Percentiles rank a stretch among this genome's conserved stretches.
Conservation (phyloP, 257 asterid species). For the Scutellaria galericulata region DNA sequence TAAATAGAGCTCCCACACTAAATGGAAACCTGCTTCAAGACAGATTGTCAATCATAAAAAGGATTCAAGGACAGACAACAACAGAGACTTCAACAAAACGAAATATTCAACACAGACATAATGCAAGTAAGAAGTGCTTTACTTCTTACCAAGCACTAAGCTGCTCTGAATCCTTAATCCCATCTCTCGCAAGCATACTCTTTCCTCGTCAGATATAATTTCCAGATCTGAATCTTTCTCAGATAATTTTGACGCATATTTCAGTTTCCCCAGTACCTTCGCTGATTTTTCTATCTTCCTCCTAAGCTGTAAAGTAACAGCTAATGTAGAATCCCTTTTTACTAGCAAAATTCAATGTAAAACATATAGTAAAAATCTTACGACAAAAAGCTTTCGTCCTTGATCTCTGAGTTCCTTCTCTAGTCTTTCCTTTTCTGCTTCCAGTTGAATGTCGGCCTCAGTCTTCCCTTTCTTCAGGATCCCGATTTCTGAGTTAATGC, state of each 20-base stretch:
- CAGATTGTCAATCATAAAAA: neutral
- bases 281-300: constrained; percentile 72
- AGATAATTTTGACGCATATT: constrained; percentile 52
- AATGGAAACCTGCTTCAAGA: constrained; percentile 6
- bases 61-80: neutral
- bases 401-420: constrained; percentile 74
- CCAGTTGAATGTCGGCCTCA: constrained; percentile 60
- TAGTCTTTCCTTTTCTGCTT: constrained; percentile 61
- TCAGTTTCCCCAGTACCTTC: constrained; percentile 53
- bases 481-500: constrained; percentile 53
- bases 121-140: constrained; percentile 27
- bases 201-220: constrained; percentile 77
- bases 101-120: constrained; percentile 21
- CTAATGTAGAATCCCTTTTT: constrained; percentile 28
- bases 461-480: constrained; percentile 40
- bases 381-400: constrained; percentile 56
- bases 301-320: constrained; percentile 63
- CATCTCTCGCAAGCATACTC: constrained; percentile 64
- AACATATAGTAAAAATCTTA: constrained; percentile 43
- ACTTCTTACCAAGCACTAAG: constrained; percentile 78
- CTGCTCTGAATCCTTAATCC: constrained; percentile 67
- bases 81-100: neutral
- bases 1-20: neutral
- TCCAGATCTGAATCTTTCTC: constrained; percentile 69
- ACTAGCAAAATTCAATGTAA: constrained; percentile 32